Conservation (phyloP, 2,329 filamentous ascomycete genomes). For the Curvularia eragrostidis region DNA sequence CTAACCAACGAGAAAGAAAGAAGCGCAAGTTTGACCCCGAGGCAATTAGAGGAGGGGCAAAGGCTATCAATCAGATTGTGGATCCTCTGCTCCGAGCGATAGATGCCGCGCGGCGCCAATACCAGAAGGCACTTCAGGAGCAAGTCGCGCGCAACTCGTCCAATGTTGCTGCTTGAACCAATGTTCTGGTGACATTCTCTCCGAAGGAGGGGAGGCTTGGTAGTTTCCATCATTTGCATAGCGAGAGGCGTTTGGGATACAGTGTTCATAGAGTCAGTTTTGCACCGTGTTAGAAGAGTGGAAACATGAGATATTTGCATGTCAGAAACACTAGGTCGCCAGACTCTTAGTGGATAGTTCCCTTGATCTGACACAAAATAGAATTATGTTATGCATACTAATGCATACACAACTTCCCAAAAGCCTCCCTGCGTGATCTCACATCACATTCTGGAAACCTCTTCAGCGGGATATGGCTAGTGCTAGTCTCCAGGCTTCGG, state of each 20-base stretch:
- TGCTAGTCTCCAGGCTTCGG: neutral
- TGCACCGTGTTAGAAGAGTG: neutral
- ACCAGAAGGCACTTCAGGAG: constrained; percentile 70
- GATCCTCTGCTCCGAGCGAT: constrained; percentile 75
- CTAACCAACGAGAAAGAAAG: constrained; percentile 75
- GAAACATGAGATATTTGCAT: neutral
- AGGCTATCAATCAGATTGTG: constrained; percentile 78
- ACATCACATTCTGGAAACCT: neutral
- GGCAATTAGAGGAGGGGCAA: constrained; percentile 74
- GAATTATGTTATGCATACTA: neutral
- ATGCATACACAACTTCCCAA: neutral
- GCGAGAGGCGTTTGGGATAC: constrained; percentile 37
- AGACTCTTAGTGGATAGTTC: no score
- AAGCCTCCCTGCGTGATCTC: neutral
- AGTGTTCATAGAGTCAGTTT: neutral
- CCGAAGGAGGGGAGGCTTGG: neutral
- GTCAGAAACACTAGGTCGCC: neutral
- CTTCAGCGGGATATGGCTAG: neutral
- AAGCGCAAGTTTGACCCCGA: constrained; percentile 73
- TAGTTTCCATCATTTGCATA: constrained; percentile 34
- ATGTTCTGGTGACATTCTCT: neutral
- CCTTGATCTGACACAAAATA: neutral
- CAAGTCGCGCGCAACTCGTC: constrained; percentile 52
- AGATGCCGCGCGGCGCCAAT: constrained; percentile 72
- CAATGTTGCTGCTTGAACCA: constrained; percentile 1